phyloP scores from a whole-genome alignment of 805 yeast genomes.

The Ogataea glucozyma region DNA sequence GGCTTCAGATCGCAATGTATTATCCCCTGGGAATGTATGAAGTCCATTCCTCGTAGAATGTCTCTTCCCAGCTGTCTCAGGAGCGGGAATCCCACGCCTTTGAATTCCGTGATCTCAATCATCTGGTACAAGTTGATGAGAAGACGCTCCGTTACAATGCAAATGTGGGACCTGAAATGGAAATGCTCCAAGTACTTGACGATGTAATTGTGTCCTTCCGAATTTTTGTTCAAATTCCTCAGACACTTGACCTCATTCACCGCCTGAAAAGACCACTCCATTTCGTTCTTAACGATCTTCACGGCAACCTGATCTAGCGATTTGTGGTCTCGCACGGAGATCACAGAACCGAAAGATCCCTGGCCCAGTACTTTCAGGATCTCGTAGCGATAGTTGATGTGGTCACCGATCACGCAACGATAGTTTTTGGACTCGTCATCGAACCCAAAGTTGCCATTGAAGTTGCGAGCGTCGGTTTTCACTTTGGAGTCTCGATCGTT shows the following conservation, averaged over 20 bases:
- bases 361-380: slow-evolving; percentile 61
- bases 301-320: slow-evolving; percentile 61
- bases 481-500: slow-evolving; percentile 25
- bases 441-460: slow-evolving; percentile 60
- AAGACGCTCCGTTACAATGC: slow-evolving; percentile 74
- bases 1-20: slow-evolving; percentile 89
- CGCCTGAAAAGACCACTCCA: slow-evolving; percentile 75
- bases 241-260: slow-evolving; percentile 72
- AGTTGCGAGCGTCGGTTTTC: slow-evolving; percentile 40
- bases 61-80: slow-evolving; percentile 52
- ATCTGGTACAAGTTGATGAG: slow-evolving; percentile 66
- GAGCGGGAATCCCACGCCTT: slow-evolving; percentile 47
- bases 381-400: slow-evolving; percentile 73
- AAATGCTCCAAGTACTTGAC: slow-evolving; percentile 67
- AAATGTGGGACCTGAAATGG: slow-evolving; percentile 78
- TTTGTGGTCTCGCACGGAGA: slow-evolving; percentile 68
- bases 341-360: slow-evolving; percentile 83
- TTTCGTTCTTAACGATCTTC: slow-evolving; percentile 72
- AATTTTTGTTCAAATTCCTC: slow-evolving; percentile 42
- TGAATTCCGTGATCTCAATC: slow-evolving; percentile 49
- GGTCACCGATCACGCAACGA: slow-evolving; percentile 57
- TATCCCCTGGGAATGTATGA: slow-evolving; percentile 54
- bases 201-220: slow-evolving; percentile 37
- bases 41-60: slow-evolving; percentile 58
- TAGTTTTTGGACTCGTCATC: slow-evolving; percentile 72